Conservation (phyloP, 2,329 filamentous ascomycete genomes). For the Fusarium devonianum region DNA sequence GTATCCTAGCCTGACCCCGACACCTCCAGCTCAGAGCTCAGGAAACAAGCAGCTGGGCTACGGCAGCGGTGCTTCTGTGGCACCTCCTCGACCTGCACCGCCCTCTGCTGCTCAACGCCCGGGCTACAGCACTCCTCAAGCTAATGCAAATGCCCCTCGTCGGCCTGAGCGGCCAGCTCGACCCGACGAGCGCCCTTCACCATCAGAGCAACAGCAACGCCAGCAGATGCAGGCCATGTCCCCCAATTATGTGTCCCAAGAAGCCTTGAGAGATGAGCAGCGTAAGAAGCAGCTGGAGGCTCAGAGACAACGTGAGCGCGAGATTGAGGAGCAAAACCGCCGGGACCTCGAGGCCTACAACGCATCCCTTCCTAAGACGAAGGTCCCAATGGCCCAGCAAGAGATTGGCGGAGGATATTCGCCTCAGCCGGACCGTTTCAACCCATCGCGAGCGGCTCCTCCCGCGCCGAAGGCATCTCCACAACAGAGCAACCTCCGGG, state of each 20-base stretch:
- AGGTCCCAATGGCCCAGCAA: conserved; percentile 83
- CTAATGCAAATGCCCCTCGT: conserved; percentile 49
- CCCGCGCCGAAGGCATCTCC: conserved; percentile 70
- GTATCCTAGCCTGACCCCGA: conserved; percentile 73
- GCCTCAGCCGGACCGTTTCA: conserved; percentile 73
- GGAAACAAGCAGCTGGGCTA: conserved; percentile 70
- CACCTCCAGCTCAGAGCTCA: conserved; percentile 64
- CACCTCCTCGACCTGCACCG: conserved; percentile 72
- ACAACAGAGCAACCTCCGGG: conserved; percentile 65
- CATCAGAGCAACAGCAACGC: conserved; percentile 57
- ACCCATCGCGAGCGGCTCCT: conserved; percentile 85
- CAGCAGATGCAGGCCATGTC: conserved; percentile 66
- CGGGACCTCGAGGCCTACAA: conserved; percentile 89
- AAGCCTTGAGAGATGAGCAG: conserved; percentile 62
- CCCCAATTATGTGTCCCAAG: conserved; percentile 60
- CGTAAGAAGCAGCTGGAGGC: conserved; percentile 69
- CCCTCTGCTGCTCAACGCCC: conserved; percentile 53
- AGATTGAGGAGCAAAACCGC: conserved; percentile 71
- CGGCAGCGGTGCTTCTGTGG: conserved; percentile 63
- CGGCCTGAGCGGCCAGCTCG: conserved; percentile 50
- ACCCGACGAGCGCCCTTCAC: conserved; percentile 47
- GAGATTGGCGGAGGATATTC: conserved; percentile 75
- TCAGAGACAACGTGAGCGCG: conserved; percentile 58
- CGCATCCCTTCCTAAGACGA: conserved; percentile 82
- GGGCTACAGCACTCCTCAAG: conserved; percentile 51